A percentile compares a stretch with the other conserved stretches of the same genome.
Evolutionary conservation across 352 stramenopile species (phyloP).

Genomic region (Pythium grandisporangium): DNA sequence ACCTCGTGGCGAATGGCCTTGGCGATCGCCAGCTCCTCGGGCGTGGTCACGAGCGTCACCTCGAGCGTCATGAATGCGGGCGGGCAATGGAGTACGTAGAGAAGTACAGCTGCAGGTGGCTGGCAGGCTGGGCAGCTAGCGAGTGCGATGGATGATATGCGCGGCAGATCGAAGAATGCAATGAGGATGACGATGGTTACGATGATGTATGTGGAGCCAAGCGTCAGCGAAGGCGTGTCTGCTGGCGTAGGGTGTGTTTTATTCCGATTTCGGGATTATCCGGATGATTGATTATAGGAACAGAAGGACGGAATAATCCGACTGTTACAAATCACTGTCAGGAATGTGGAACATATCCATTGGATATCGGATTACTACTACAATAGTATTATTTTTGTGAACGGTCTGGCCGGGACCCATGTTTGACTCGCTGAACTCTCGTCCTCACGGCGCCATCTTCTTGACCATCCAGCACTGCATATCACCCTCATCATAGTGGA

Average conservation of each 20-base stretch:
- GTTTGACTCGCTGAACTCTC: no score
- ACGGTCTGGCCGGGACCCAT: no score
- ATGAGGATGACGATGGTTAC: no score
- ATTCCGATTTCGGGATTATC: background rate
- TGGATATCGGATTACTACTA: background rate
- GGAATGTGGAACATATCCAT: background rate
- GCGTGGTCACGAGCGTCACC: conserved; percentile 23
- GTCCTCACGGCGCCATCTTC: conserved; percentile 2
- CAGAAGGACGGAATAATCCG: no score
- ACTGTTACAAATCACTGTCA: background rate
- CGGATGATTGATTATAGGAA: no score
- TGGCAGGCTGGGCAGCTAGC: background rate
- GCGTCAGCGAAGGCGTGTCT: background rate
- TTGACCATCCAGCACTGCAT: conserved; percentile 32
- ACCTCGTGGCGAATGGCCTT: background rate
- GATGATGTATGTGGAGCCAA: no score
- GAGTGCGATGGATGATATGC: background rate
- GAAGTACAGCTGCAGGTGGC: background rate
- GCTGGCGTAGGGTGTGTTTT: background rate
- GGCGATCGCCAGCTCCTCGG: conserved; percentile 19
- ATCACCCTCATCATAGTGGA: conserved; percentile 41
- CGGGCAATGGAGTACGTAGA: background rate
- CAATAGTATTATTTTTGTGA: background rate
- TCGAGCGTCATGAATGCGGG: background rate
- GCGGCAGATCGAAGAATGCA: no score